Conservation (phyloP, 2,329 filamentous ascomycete genomes). For the Colletotrichum graminicola region DNA sequence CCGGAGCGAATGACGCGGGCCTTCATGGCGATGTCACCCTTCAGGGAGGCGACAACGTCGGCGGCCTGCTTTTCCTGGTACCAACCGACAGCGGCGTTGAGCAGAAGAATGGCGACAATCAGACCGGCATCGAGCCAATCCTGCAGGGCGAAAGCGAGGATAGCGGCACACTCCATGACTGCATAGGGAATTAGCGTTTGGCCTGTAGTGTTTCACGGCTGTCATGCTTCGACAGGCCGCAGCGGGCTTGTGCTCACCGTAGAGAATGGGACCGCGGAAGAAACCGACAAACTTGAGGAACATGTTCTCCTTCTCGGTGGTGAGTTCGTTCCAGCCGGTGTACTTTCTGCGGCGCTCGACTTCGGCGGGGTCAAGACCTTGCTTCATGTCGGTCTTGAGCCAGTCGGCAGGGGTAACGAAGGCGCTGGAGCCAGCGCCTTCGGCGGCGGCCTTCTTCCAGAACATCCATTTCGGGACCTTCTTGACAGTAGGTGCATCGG, state of each 20-base stretch:
- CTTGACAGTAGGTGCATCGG: conserved; percentile 45
- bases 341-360: conserved; percentile 75
- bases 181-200: conserved; percentile 38
- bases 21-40: conserved; percentile 84
- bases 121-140: conserved; percentile 82
- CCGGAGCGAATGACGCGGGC: conserved; percentile 76
- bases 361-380: conserved; percentile 70
- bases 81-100: conserved; percentile 83
- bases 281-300: conserved; percentile 80
- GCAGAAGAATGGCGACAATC: conserved; percentile 79
- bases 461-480: conserved; percentile 54
- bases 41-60: conserved; percentile 79
- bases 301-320: conserved; percentile 81
- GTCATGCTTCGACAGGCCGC: conserved; percentile 21
- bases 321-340: conserved; percentile 78
- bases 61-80: conserved; percentile 86
- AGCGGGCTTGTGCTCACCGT: conserved; percentile 67
- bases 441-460: conserved; percentile 47
- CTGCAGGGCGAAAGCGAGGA: conserved; percentile 78
- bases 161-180: conserved; percentile 82
- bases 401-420: conserved; percentile 73
- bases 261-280: conserved; percentile 82
- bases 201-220: conserved; percentile 29
- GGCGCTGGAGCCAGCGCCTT: conserved; percentile 47
- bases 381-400: conserved; percentile 75